Evolutionary conservation across 2,329 filamentous ascomycete species (phyloP), one percentile per base, ranked within the genome.

Genomic region (Aspergillus sojae): DNA sequence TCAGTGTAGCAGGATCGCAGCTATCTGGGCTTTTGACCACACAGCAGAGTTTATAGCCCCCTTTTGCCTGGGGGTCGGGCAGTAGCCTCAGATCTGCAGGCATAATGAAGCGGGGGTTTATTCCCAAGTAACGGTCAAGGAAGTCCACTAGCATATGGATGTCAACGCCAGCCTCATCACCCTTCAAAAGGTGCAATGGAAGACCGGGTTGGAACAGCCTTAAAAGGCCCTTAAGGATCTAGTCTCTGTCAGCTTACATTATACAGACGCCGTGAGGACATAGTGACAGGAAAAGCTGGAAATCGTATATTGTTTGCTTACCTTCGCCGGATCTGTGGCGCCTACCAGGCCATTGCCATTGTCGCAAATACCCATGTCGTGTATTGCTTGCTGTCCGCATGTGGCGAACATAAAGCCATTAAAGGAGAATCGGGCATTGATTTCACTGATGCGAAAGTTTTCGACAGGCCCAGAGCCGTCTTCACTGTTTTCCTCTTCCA

Each of bases 381-480:
- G 11, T 3, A 71, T 28, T 1, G 63, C 62, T 16, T 60, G n/a
- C 4, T 70, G 66, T 0, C 62, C 67, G 39, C 45, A 62, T 0
- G 57, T 58, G 2, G 5, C 28, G 7, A 58, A 34, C 46, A 72
- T 57, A 7, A 67, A 62, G 0, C 71, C 71, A 57, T 74, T 74
- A 32, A 59, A 70, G 1, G 53, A 67, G 43, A 74, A 73, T 1
- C 72, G 68, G 1, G 69, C 68, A 21, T 74, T 73, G 14, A 74
- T 74, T 45, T 74, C 71, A 21, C 65, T 71, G 19, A 74, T 65
- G 1, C 63, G 62, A 30, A 67, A 69, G 5, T 28, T 57, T 10
- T 68, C 65, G 12, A 50, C 9, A 0, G 30, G 9, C 14, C 16
- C 57, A 1, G 30, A 6, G 32, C 10, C 2, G 5, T 34, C 50